Evolutionary conservation across 2,329 filamentous ascomycete species (phyloP), one percentile per base, ranked within the genome.

Genomic region (Plenodomus tracheiphilus): DNA sequence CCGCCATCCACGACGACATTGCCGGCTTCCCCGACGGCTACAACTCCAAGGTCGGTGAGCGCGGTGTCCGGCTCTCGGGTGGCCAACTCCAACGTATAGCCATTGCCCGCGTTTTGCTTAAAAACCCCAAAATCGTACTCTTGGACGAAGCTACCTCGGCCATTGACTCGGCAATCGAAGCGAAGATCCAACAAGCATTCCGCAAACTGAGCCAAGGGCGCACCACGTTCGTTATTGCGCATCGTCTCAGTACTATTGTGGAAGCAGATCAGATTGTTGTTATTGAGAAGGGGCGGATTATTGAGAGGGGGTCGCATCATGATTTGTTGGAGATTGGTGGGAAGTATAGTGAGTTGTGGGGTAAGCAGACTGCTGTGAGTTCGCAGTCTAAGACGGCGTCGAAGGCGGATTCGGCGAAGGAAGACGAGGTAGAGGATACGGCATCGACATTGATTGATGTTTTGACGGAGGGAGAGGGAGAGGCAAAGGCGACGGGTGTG

Each of bases 91-190:
- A 88, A 60, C 81, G 85, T 39, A 79, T 87, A 21, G 85, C 85
- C 4, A 87, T 87, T 64, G 85, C 85, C 7, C 84, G 91, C 1
- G 87, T 91, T 8, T 78, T 93, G 41, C 83, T 95, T 68, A 92
- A 93, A 73, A 83, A 83, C 51, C 87, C 89, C 0, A 89, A 94
- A 61, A 81, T 96, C 37, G 81, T 96, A 2, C 86, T 96, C 16
- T 80, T 96, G 1, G 91, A 96, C 64, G 91, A 96, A 75, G 87
- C 91, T 0, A 95, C 93, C 47, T 90, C 88, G 39, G 89, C 91
- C 43, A 91, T 96, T 82, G 87, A 93, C 56, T 86, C 88, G 21
- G 80, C 79, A 0, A 87, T 84, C 1, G 85, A 88, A 67, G 81
- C 84, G 46, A 81, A 84, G 56, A 87, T 87, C 39, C 85, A 87